Evolutionary conservation across 345 rosid genomes (phyloP), one percentile per base, ranked within the genome.

Genomic region (Heritiera fomes): DNA sequence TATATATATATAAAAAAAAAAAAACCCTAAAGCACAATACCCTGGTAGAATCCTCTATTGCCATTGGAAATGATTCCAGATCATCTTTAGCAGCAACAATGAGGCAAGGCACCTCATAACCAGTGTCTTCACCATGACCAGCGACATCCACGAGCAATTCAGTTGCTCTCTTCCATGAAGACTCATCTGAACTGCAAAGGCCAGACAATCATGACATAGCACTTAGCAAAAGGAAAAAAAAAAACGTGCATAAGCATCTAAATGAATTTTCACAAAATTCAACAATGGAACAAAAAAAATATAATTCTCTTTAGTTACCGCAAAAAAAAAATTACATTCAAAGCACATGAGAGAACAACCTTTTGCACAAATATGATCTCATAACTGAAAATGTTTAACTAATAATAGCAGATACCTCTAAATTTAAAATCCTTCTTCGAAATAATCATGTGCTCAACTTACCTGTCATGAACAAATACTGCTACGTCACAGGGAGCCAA

Each of bases 11-110:
- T 23, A 12, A 59, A 59, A 23, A 23, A 23, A 59, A 59, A 13
- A 53, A 53, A 5, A 20, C 67, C 55, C n/a, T 23, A 52, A 60
- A 63, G 61, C 46, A 32, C 59, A 58, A 10, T 88, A 92, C 99
- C 94, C 98, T 91, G 75, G 94, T 94, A 72, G 99, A 93, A 85
- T 97, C 95, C 77, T 93, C 98, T 52, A 94, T 94, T 73, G 96
- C 93, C 87, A 86, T 85, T n/a, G 99, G 95, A 83, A 92, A 97
- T 66, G 98, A 90, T 78, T 88, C 95, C 76, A 97, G 86, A 83
- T 97, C 99, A 79, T 92, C 99, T 88, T 97, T 97, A 28, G 98
- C 98, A 8, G 98, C 97, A 75, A 97, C 91, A 83, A 93, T 87
- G 75, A 97, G 90, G 89, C 98, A 93, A 76, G 98, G 99, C 80